Percentiles rank a stretch among this genome's conserved stretches.
phyloP scores from a whole-genome alignment of 2,329 filamentous ascomycete species.

The Paraconiothyrium brasiliense region DNA sequence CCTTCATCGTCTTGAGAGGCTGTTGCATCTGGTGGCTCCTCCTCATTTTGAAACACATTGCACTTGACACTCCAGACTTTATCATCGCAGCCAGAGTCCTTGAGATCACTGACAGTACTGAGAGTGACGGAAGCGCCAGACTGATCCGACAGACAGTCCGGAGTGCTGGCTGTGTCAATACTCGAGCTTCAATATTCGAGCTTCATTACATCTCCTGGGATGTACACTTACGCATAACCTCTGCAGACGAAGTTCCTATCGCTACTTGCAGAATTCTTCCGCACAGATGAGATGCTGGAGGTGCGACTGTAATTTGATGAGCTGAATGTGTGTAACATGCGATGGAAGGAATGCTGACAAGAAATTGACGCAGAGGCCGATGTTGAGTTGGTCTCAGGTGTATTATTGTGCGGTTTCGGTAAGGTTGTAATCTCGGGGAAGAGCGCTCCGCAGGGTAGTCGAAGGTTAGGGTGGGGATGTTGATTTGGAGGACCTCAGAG shows the following conservation, averaged over 20 bases:
- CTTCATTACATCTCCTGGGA: not conserved
- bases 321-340: not conserved
- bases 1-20: no score
- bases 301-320: not conserved
- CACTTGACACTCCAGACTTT: not conserved
- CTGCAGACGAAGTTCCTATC: not conserved
- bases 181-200: not conserved
- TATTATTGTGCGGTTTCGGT: not conserved
- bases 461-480: not conserved
- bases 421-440: not conserved
- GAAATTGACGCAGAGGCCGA: not conserved
- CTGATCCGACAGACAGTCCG: not conserved
- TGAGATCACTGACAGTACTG: not conserved
- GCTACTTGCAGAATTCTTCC: not conserved
- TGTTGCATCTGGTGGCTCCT: no score
- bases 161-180: not conserved
- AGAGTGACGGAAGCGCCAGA: not conserved
- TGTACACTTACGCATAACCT: not conserved
- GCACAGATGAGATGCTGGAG: not conserved
- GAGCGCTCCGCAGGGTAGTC: not conserved
- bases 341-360: not conserved
- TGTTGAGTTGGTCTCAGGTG: not conserved
- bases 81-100: not conserved
- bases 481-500: not conserved
- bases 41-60: not conserved